Evolutionary conservation across 768 basidiomycete genomes (phyloP).

Genomic region (Trametes meyenii): DNA sequence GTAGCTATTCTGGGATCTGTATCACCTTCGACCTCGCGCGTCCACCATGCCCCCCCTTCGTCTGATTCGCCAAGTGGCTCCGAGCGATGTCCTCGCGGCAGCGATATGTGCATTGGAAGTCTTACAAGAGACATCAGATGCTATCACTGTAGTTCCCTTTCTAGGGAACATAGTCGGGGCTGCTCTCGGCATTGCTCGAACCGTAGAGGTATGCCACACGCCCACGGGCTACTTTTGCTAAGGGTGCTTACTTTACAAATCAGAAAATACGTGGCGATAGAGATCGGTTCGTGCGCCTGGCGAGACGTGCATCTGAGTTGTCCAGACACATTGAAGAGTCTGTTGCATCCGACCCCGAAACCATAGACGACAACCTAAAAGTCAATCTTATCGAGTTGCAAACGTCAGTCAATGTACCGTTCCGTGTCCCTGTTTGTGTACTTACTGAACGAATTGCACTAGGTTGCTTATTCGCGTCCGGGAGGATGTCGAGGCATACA

Average conservation of each 20-base stretch:
- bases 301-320: constrained; percentile 1
- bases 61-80: background rate
- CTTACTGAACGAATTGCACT: background rate
- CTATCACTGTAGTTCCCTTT: constrained; percentile 1
- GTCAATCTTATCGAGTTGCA: background rate
- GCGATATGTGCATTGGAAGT: constrained; percentile 2
- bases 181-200: constrained; percentile 4
- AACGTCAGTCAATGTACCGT: background rate
- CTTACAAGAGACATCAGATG: background rate
- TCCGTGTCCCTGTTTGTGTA: background rate
- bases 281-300: constrained; percentile 12
- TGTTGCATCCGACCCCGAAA: background rate
- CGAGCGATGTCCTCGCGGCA: constrained; percentile 5
- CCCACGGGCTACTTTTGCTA: background rate
- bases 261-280: constrained; percentile 1
- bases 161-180: constrained; percentile 1
- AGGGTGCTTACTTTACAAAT: background rate
- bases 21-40: too few species aligned
- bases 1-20: too few species aligned
- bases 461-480: constrained; percentile 5
- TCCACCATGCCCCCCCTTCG: background rate
- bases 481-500: constrained; percentile 1
- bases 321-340: constrained; percentile 6
- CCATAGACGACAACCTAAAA: background rate
- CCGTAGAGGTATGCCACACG: background rate